A percentile compares a stretch with the other conserved stretches of the same genome.
Conservation (phyloP, 768 basidiomycete genomes). For the Calocybe indica region DNA sequence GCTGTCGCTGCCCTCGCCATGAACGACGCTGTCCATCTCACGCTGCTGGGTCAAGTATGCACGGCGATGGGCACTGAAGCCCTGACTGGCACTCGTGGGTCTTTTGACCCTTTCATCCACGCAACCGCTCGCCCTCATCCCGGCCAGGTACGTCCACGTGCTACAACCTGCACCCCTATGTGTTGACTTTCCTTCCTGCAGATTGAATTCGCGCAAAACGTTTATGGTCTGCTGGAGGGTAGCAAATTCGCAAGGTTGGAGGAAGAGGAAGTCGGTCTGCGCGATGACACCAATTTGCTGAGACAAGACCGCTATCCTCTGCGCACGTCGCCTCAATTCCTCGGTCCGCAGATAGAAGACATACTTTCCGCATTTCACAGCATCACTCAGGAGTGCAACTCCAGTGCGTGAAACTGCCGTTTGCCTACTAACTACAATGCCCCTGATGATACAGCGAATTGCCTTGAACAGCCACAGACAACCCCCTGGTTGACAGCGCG, state of each 20-base stretch:
- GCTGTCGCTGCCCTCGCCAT: constrained; percentile 68
- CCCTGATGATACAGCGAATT: constrained; percentile 3
- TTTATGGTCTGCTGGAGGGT: constrained; percentile 55
- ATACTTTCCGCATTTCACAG: constrained; percentile 53
- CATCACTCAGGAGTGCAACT: constrained; percentile 70
- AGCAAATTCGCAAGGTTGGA: constrained; percentile 52
- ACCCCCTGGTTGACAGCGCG: constrained; percentile 70
- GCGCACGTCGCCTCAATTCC: constrained; percentile 68
- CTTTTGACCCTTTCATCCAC: constrained; percentile 70
- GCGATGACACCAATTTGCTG: constrained; percentile 61
- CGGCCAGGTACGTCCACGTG: constrained; percentile 47
- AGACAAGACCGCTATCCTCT: constrained; percentile 72
- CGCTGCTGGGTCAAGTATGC: constrained; percentile 60
- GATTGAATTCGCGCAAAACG: constrained; percentile 61
- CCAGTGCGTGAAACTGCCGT: constrained; percentile 42
- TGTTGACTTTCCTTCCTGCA: constrained; percentile 11
- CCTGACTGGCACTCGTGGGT: constrained; percentile 57
- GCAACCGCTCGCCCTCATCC: constrained; percentile 70
- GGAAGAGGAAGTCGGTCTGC: constrained; percentile 60
- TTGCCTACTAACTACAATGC: background rate
- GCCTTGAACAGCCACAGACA: constrained; percentile 59
- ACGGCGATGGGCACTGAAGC: constrained; percentile 82
- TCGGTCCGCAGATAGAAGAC: constrained; percentile 77
- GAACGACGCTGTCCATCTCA: constrained; percentile 60
- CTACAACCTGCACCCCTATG: background rate